Evolutionary conservation across 805 yeast genomes (phyloP), one percentile per base, ranked within the genome.

Genomic region (Lachancea cidri): DNA sequence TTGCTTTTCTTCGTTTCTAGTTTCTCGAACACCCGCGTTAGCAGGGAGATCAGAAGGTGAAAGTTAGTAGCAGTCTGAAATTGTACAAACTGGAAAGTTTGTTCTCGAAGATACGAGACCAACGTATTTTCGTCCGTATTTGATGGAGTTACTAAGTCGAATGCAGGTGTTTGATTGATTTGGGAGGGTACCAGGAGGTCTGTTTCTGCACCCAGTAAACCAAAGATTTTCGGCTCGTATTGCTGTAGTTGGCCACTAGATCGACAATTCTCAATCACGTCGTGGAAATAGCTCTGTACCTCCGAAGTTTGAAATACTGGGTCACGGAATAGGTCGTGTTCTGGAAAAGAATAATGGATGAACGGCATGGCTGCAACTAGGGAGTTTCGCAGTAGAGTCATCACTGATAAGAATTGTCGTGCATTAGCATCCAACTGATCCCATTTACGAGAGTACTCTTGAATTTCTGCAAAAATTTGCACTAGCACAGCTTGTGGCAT

Each of bases 381-480:
- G 11, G 45, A 38, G 8, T 41, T 38, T 35, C 64, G 49, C 29
- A 61, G 35, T 4, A 40, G 33, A 19, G 56, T 56, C 30, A 60
- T 41, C n/a, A 54, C 22, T 5, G 42, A 34, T 7, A 58, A 35
- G 35, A 60, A 50, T n/a, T 48, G 43, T 33, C 45, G 37, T 4
- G 57, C 46, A 17, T 47, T 47, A 3, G 33, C 14, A 5, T 49
- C 35, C 44, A 58, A 35, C 15, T 24, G 33, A 17, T 44, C 37
- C 22, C 19, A 20, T 15, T 29, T 41, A 17, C 52, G 48, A 24
- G 46, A 50, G 33, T 52, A 56, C 17, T 43, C 41, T 39, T 58
- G 63, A 19, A 58, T 42, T 36, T 60, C 65, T 5, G 64, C 63
- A 43, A 60, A 60, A 9, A 60, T 22, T 41, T 56, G 57, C n/a